Base-by-base conservation (phyloP, 805 yeast genomes). In the Suhomyces xylopsoci region DNA sequence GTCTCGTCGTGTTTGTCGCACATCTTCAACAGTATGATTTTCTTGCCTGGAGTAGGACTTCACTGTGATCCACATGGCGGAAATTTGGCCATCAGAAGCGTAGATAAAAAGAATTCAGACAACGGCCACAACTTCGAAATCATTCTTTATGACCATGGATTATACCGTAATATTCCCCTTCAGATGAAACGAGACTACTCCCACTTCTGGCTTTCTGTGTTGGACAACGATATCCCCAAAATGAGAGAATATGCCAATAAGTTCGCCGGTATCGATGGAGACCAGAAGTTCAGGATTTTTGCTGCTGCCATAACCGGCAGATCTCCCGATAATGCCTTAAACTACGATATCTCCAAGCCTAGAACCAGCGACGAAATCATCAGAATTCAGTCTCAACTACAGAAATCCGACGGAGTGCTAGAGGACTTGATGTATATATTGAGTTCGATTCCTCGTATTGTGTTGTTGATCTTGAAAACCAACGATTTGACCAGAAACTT, bases 21-120 rank as follows among this genome's bases (percentile, higher is more conserved):
- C 61, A 85, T 90, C 26, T 94, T 94, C 76, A 90, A 93, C 73
- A 85, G 84, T 63, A 94, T 94, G 99, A 90, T 94, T 41, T 94
- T 94, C 73, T 87, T 96, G 2, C 96, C 97, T 0, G 85, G 84
- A 25, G 96, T 90, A 20, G 90, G 93, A 0, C 81, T 94, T 43
- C 99, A 94, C 67, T 94, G 99, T 72, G 99, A 94, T 67, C 99
- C 99, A 1, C 99, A 94, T 67, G 97, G 96, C 9, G 99, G 99
- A 0, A 94, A 94, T 63, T 74, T 94, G 54, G 97, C 98, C 0
- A 90, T 94, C 20, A 75, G 91, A 51, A 61, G 68, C 9, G 51
- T 65, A 8, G 62, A 64, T 17, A 42, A 19, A 7, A 14, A 48
- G 1, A 41, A 49, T 10, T 54, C 60, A 1, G 55, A 53, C 7